Percentiles rank a stretch among this genome's conserved stretches.
phyloP scores from a whole-genome alignment of 176 grass and related monocot genomes.

The Eragrostis curvula region DNA sequence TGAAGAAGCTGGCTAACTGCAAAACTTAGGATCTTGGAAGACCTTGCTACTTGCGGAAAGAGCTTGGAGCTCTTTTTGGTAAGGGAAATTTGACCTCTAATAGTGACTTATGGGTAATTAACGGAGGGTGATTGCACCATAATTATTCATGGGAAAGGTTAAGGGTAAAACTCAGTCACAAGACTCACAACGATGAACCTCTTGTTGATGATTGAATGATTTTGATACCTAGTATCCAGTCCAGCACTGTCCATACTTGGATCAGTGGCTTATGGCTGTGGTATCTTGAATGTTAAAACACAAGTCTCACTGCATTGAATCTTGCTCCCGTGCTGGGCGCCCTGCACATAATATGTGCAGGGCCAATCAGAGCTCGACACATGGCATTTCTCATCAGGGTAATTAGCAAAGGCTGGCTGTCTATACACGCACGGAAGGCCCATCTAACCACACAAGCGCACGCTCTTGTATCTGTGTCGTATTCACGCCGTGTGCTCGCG shows the following conservation, averaged over 20 bases:
- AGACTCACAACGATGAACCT: background rate
- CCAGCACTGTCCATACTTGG: background rate
- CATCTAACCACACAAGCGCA: no score
- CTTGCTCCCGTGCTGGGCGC: no score
- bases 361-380: no score
- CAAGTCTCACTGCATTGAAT: no score
- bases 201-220: background rate
- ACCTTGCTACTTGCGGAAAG: slow-evolving; percentile 62
- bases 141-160: slow-evolving; percentile 91
- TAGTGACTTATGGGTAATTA: slow-evolving; percentile 69
- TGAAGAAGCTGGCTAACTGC: slow-evolving; percentile 66
- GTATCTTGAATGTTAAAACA: no score
- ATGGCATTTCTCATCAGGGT: no score
- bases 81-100: slow-evolving; percentile 68
- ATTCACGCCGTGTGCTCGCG: no score
- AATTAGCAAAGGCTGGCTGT: no score
- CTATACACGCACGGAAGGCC: no score
- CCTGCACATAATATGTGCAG: no score
- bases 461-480: no score
- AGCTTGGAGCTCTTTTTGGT: slow-evolving; percentile 66
- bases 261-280: no score
- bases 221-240: background rate
- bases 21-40: slow-evolving; percentile 71
- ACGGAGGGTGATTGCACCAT: slow-evolving; percentile 73
- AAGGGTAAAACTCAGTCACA: slow-evolving; percentile 64